These are phyloP conservation scores for Atkinsonella hypoxylon DNA, from an alignment of 2,329 filamentous ascomycete genomes.

Conservation along the genomic window DNA sequence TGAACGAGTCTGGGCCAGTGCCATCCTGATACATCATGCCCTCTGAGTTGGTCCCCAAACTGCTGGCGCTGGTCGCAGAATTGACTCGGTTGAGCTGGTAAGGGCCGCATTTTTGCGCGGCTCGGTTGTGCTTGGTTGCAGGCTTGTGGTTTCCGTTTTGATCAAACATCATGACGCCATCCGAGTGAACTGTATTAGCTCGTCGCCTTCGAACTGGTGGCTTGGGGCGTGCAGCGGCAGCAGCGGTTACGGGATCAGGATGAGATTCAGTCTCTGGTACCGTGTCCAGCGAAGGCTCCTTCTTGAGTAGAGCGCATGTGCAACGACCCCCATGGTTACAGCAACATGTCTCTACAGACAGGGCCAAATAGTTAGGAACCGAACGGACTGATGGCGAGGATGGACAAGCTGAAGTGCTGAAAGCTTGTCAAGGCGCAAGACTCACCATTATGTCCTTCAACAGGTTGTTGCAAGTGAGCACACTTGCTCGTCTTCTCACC, in stretches of 20 bases:
- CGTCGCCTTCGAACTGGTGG: constrained; percentile 37
- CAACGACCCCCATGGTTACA: constrained; percentile 59
- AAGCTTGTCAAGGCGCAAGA: constrained; percentile 5
- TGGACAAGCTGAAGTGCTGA: neutral
- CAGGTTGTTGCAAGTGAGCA: constrained; percentile 43
- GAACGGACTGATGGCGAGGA: constrained; percentile 4
- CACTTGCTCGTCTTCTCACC: constrained; percentile 78
- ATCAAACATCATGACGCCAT: constrained; percentile 46
- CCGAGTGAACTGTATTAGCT: constrained; percentile 51
- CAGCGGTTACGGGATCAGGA: constrained; percentile 23
- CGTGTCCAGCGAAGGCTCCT: constrained; percentile 46
- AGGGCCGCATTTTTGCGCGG: constrained; percentile 49
- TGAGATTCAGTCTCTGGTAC: constrained; percentile 54
- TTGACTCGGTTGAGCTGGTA: constrained; percentile 49
- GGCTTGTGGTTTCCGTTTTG: constrained; percentile 54
- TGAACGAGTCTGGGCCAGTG: constrained; percentile 20
- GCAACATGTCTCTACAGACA: constrained; percentile 47
- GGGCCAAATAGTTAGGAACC: constrained; percentile 8
- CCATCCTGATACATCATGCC: constrained; percentile 27
- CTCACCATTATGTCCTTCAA: constrained; percentile 50
- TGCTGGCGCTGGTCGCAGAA: constrained; percentile 41
- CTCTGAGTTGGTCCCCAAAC: constrained; percentile 32
- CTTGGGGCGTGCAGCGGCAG: constrained; percentile 25
- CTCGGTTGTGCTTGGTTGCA: constrained; percentile 46
- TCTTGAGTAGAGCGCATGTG: constrained; percentile 48